Conservation (phyloP, 2,329 filamentous ascomycete species). For the Colletotrichum destructivum region DNA sequence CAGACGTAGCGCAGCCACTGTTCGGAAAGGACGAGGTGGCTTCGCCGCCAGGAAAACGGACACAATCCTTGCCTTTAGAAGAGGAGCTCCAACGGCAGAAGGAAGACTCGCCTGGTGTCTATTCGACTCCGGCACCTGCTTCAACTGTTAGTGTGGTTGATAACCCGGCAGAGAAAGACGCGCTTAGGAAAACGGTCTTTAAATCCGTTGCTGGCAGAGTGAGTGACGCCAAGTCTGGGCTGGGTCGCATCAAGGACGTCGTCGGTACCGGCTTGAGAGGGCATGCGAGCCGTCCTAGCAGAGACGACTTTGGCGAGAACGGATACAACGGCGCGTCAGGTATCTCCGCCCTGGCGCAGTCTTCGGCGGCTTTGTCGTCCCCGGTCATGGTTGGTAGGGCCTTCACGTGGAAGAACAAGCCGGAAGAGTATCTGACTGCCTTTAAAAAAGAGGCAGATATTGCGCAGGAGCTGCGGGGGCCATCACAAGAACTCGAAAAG, state of each 20-base stretch:
- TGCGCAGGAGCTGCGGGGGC: constrained; percentile 20
- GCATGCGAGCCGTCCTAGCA: constrained; percentile 69
- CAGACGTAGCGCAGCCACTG: constrained; percentile 62
- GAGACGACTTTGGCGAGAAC: constrained; percentile 66
- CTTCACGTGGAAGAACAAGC: constrained; percentile 77
- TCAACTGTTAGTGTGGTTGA: constrained; percentile 65
- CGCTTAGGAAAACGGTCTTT: constrained; percentile 77
- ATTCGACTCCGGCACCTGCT: constrained; percentile 60
- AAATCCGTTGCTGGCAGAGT: constrained; percentile 86
- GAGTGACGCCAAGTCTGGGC: constrained; percentile 84
- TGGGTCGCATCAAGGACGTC: constrained; percentile 88
- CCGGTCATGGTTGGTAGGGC: constrained; percentile 62
- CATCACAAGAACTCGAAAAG: constrained; percentile 22
- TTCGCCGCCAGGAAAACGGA: constrained; percentile 61
- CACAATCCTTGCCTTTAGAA: constrained; percentile 67
- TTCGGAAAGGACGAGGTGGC: constrained; percentile 71
- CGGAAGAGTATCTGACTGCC: constrained; percentile 67
- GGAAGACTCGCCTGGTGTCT: constrained; percentile 62
- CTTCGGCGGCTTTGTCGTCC: constrained; percentile 51
- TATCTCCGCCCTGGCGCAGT: constrained; percentile 54
- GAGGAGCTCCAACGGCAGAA: constrained; percentile 63
- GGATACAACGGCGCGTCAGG: constrained; percentile 51
- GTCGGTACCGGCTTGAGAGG: constrained; percentile 75
- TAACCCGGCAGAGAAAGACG: constrained; percentile 67
- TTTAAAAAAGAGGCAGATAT: constrained; percentile 40